phyloP scores from a whole-genome alignment of 1,284 basidiomycete species.

The Peniophora sp. region DNA sequence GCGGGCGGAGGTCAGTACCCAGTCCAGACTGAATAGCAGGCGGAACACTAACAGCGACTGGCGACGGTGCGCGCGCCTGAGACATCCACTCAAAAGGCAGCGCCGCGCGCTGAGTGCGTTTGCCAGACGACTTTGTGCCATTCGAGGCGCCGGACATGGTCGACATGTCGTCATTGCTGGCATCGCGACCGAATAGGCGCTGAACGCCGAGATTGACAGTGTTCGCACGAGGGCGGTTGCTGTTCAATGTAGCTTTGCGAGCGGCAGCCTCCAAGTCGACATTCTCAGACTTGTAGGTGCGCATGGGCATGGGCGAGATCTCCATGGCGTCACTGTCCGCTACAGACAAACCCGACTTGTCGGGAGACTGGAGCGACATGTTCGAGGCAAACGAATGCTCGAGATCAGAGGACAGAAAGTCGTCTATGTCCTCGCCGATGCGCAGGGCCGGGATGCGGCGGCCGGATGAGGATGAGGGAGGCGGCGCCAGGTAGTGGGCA shows the following conservation, averaged over 20 bases:
- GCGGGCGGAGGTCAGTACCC: not conserved
- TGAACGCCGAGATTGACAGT: constrained; percentile 37
- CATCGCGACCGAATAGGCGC: constrained; percentile 63
- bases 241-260: constrained; percentile 14
- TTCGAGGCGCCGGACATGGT: constrained; percentile 13
- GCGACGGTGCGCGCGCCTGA: constrained; percentile 16
- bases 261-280: constrained; percentile 1
- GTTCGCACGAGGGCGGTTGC: constrained; percentile 46
- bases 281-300: constrained; percentile 15
- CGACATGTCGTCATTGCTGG: constrained; percentile 42
- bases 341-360: constrained; percentile 35
- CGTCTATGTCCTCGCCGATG: constrained; percentile 43
- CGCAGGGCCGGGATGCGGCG: constrained; percentile 29
- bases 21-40: not conserved
- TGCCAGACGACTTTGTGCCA: constrained; percentile 18
- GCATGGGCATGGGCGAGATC: constrained; percentile 59
- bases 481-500: constrained; percentile 39
- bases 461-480: constrained; percentile 34
- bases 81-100: constrained; percentile 59
- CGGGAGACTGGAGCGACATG: constrained; percentile 68
- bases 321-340: constrained; percentile 58
- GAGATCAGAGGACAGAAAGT: constrained; percentile 63
- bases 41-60: constrained; percentile 12
- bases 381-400: constrained; percentile 75
- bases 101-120: constrained; percentile 49